A percentile compares a stretch with the other conserved stretches of the same genome.
Conservation (phyloP, 2,329 filamentous ascomycete species). For the Sclerotiophoma versabilis region DNA sequence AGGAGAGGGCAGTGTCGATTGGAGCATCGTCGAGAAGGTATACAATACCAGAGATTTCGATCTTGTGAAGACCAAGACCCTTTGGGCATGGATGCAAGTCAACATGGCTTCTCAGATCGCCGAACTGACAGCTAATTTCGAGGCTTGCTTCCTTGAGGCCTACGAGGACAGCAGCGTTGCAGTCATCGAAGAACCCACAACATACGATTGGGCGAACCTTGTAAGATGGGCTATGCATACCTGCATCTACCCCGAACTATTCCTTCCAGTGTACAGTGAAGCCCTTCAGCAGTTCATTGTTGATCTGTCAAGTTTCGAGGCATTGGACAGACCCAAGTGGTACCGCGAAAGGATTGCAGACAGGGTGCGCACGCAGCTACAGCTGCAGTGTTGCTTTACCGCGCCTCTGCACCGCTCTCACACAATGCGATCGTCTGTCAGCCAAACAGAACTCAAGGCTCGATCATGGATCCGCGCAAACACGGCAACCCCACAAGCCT, state of each 20-base stretch:
- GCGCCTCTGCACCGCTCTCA: conserved; percentile 31
- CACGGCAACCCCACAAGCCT: conserved; percentile 50
- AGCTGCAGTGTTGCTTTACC: conserved; percentile 34
- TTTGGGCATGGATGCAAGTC: conserved; percentile 49
- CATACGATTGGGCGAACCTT: conserved; percentile 72
- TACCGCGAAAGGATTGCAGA: conserved; percentile 33
- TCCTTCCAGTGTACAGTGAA: conserved; percentile 31
- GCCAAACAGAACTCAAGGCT: conserved; percentile 36
- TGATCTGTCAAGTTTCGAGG: conserved; percentile 37
- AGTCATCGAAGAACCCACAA: conserved; percentile 64
- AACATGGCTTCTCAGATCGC: conserved; percentile 57
- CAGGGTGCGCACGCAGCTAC: conserved; percentile 32
- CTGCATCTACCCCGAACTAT: conserved; percentile 35
- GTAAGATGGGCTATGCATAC: conserved; percentile 70
- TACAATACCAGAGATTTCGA: conserved; percentile 49
- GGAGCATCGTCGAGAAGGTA: conserved; percentile 52
- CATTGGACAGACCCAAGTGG: conserved; percentile 38
- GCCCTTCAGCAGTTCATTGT: conserved; percentile 32
- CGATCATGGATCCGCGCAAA: conserved; percentile 58
- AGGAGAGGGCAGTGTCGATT: conserved; percentile 48
- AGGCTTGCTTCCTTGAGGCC: conserved; percentile 69
- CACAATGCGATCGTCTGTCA: neutral
- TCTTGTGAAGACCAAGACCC: conserved; percentile 41
- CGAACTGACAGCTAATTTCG: conserved; percentile 68
- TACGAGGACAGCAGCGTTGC: conserved; percentile 70